Base-by-base conservation (phyloP, 164 flowering plant genomes). In the Umbilicus rupestris region DNA sequence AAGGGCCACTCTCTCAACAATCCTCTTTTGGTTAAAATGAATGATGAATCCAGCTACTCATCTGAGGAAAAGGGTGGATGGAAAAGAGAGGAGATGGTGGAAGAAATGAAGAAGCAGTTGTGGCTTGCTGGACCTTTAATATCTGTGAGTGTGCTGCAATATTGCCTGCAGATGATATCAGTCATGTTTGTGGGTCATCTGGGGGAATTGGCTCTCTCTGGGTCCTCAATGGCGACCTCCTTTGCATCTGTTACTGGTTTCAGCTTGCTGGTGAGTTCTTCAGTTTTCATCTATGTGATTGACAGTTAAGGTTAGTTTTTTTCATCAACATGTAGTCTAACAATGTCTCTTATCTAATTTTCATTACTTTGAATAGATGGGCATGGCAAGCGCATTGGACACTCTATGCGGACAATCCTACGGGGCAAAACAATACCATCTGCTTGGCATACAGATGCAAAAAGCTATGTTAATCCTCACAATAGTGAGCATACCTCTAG, bases 371-470 rank as follows among this genome's bases (percentile, higher is more conserved):
- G 58, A 42, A 62, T 26, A 79, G 82, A 64, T 63, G 9, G 82
- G 82, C 42, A 63, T 79, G 80, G 71, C 67, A 39, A 73, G 77
- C 52, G 84, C 84, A 39, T 60, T 81, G 30, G 84, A 81, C 33
- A 81, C 84, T 16, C 71, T 76, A 31, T 81, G 81, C 59, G 84
- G 84, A 17, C 84, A 81, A 37, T 62, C 81, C 0, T 78, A 70
- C 44, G 84, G 84, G 5, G 83, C 80, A 66, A 72, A 80, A 33
- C 79, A 80, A n/a, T 78, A 75, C 57, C 76, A 80, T 19, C 68
- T 78, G 75, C 72, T 80, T 1, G 83, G 83, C 8, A 70, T 80
- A 44, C 78, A 80, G 47, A 52, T 68, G 77, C 83, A 80, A 42
- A 70, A 81, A 39, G 77, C 76, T n/a, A 78, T 81, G 79, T 0